phyloP scores from a whole-genome alignment of 306 rosid species.

The Purshia tridentata region DNA sequence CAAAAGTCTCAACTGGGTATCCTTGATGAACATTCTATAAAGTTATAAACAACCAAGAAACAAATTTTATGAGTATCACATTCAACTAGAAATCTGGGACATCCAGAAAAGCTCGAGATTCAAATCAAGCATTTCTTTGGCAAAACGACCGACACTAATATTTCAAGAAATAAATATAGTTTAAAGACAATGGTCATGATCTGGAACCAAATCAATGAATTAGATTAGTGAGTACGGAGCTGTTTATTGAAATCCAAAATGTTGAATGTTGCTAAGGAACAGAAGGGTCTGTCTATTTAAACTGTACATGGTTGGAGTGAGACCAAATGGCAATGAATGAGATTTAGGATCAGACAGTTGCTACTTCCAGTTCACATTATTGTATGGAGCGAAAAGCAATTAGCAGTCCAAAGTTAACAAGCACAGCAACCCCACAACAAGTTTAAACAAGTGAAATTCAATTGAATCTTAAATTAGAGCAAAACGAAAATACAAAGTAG shows the following conservation, averaged over 20 bases:
- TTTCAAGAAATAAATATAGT: neutral
- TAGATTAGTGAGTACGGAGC: neutral
- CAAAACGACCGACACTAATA: neutral
- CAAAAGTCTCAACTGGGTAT: slow-evolving; percentile 50
- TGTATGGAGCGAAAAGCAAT: neutral
- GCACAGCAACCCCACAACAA: neutral
- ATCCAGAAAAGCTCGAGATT: neutral
- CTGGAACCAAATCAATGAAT: neutral
- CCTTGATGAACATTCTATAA: slow-evolving; percentile 93
- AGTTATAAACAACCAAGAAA: slow-evolving; percentile 5
- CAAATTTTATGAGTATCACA: neutral
- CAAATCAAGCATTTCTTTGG: neutral
- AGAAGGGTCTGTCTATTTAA: neutral
- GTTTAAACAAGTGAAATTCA: neutral
- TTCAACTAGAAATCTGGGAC: neutral
- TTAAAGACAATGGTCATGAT: neutral
- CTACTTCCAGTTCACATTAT: neutral
- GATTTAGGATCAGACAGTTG: neutral
- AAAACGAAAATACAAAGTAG: neutral
- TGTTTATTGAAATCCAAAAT: neutral
- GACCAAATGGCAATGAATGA: neutral
- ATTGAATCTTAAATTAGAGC: neutral
- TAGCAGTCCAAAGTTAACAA: neutral
- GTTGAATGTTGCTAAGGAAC: neutral
- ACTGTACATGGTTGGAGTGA: neutral